Conservation (phyloP, 2,329 filamentous ascomycete species). For the Aphanocladium album region DNA sequence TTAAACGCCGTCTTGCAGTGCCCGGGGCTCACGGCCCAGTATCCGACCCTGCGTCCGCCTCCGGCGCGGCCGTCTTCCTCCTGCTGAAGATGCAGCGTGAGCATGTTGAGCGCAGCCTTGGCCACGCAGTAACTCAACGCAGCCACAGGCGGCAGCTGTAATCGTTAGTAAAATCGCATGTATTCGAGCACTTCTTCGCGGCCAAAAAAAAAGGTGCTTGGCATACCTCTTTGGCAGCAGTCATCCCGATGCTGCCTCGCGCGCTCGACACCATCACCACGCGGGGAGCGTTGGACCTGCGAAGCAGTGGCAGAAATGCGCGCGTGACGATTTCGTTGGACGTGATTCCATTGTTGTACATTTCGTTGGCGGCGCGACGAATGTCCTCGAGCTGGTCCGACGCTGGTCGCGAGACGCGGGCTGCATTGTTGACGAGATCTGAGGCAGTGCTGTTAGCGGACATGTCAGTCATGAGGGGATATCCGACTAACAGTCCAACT, state of each 20-base stretch:
- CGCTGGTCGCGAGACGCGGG: slow-evolving; percentile 11
- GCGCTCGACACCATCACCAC: slow-evolving; percentile 19
- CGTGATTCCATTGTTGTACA: slow-evolving; percentile 18
- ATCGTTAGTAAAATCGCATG: neutral
- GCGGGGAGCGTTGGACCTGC: neutral
- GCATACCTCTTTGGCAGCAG: slow-evolving; percentile 14
- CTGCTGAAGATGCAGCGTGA: slow-evolving; percentile 16
- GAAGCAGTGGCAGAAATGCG: slow-evolving; percentile 14
- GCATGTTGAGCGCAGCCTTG: slow-evolving; percentile 20
- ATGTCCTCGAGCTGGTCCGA: slow-evolving; percentile 9
- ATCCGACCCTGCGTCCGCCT: slow-evolving; percentile 12
- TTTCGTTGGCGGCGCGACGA: slow-evolving; percentile 10
- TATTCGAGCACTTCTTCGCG: no score
- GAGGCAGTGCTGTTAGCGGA: neutral
- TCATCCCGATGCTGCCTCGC: slow-evolving; percentile 16
- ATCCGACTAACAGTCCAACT: slow-evolving; percentile 17
- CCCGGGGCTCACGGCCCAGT: slow-evolving; percentile 17
- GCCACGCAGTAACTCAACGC: slow-evolving; percentile 15
- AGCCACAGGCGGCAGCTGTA: neutral
- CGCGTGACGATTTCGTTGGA: slow-evolving; percentile 16
- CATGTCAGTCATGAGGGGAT: no score
- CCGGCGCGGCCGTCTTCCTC: slow-evolving; percentile 11
- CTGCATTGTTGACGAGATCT: slow-evolving; percentile 1
- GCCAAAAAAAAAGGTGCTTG: no score
- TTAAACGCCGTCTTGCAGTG: slow-evolving; percentile 20